Evolutionary conservation across 164 flowering plant species (phyloP), one percentile per base, ranked within the genome.

Genomic region (Amborella trichopoda): DNA sequence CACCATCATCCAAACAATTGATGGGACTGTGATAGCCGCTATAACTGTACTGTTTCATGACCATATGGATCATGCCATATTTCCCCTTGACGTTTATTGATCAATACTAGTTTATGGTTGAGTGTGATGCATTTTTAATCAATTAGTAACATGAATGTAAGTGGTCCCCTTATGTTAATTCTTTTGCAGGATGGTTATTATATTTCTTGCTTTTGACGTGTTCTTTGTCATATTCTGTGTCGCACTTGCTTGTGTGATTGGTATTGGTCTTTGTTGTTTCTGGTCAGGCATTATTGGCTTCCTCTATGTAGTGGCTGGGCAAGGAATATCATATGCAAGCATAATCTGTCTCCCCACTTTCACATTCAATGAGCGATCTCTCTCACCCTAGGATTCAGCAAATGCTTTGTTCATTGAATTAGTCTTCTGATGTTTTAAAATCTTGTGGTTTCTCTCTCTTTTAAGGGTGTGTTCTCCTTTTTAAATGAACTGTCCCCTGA

Each of bases 171-270:
- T 40, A 10, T 19, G 19, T 3, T 19, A 19, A 24, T 6, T 6
- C 5, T 40, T 19, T 11, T 40, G 43, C 43, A 40, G 43, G 43
- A 19, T 40, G 43, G 23, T 24, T 40, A 24, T 40, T 6, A 13
- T 40, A 40, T 40, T 40, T 40, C 43, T 40, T 11, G 43, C 43
- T 3, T 40, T 40, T 24, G 43, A 40, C 22, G 43, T 40, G 43
- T 40, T 40, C 14, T 40, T 40, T 40, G 43, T 24, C 21, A 40
- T 40, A 10, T 40, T 40, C 22, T 40, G 43, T 40, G 43, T 40
- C 22, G 43, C 43, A 19, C 22, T 40, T 22, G 43, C 43, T 6
- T 40, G 43, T 40, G 19, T 40, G 43, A 40, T 40, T 40, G 43
- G 43, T 11, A 40, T 40, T 17, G 43, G 23, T 8, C 43, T 40